These are phyloP conservation scores for Penicillium subrubescens DNA, from an alignment of 495 filamentous ascomycete species.

Conservation along the genomic window DNA sequence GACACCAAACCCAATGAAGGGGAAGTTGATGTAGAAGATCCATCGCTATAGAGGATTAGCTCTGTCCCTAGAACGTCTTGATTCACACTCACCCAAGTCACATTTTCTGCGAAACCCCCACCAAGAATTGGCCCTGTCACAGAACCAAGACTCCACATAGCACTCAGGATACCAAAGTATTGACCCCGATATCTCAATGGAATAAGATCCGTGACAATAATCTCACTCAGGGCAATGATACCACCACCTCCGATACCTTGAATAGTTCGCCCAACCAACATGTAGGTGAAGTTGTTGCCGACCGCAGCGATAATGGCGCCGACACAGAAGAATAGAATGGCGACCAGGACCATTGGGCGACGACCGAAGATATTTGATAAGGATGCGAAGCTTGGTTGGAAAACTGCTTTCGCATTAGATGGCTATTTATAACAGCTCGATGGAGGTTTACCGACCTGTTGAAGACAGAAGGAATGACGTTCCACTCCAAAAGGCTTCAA, in stretches of 20 bases:
- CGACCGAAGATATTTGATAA: slow-evolving; percentile 48
- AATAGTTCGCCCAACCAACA: slow-evolving; percentile 66
- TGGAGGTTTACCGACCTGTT: slow-evolving; percentile 26
- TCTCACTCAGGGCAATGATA: slow-evolving; percentile 63
- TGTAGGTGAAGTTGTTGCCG: slow-evolving; percentile 60
- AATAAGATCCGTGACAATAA: slow-evolving; percentile 69
- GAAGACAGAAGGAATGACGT: slow-evolving; percentile 56
- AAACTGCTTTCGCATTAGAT: slow-evolving; percentile 22
- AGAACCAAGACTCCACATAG: slow-evolving; percentile 67
- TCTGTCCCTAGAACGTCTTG: background rate
- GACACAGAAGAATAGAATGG: slow-evolving; percentile 55
- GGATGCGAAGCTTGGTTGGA: slow-evolving; percentile 45
- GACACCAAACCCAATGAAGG: slow-evolving; percentile 51
- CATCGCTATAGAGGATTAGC: slow-evolving; percentile 34
- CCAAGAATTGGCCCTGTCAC: slow-evolving; percentile 70
- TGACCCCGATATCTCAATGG: slow-evolving; percentile 46
- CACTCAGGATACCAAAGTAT: slow-evolving; percentile 54
- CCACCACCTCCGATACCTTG: slow-evolving; percentile 77
- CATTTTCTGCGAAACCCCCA: slow-evolving; percentile 66
- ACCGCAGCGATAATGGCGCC: slow-evolving; percentile 60
- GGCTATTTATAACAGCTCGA: background rate
- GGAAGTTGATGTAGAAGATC: slow-evolving; percentile 61
- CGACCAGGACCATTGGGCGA: slow-evolving; percentile 47
- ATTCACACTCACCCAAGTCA: slow-evolving; percentile 53
- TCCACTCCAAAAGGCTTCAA: slow-evolving; percentile 62